These are phyloP conservation scores for Stephania yunnanensis DNA, from an alignment of 164 flowering plant species.

Conservation along the genomic window DNA sequence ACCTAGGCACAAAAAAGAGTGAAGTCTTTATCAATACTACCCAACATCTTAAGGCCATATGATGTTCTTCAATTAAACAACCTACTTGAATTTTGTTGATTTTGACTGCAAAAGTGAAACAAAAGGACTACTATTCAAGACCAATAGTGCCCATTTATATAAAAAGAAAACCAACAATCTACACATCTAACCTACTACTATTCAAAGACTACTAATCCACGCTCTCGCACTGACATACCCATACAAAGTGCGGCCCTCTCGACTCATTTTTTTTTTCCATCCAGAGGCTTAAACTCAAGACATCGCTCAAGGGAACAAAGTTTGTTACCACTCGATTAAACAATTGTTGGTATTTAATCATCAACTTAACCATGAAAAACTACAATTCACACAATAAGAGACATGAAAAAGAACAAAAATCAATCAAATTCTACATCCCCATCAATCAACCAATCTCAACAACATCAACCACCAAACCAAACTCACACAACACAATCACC, in stretches of 20 bases:
- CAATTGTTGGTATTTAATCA: neutral
- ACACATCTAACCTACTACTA: too few species aligned
- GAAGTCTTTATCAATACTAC: neutral
- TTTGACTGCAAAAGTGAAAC: too few species aligned
- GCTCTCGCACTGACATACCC: too few species aligned
- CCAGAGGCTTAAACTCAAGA: too few species aligned
- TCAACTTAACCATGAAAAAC: neutral
- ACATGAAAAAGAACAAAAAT: neutral
- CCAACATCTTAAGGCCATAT: too few species aligned
- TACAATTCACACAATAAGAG: neutral
- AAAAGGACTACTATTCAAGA: neutral
- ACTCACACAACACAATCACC: neutral
- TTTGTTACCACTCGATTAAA: too few species aligned
- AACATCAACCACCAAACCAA: neutral
- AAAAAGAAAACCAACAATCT: neutral
- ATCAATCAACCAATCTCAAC: neutral
- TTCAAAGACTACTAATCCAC: too few species aligned
- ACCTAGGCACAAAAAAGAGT: conserved; percentile 36
- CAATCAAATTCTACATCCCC: neutral
- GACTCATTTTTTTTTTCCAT: too few species aligned
- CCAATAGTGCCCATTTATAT: neutral
- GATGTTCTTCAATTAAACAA: neutral
- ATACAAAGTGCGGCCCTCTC: too few species aligned
- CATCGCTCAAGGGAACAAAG: too few species aligned
- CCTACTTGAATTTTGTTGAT: too few species aligned